These are phyloP conservation scores for Neurospora sp. DNA, from an alignment of 495 filamentous ascomycete genomes.

Conservation along the genomic window DNA sequence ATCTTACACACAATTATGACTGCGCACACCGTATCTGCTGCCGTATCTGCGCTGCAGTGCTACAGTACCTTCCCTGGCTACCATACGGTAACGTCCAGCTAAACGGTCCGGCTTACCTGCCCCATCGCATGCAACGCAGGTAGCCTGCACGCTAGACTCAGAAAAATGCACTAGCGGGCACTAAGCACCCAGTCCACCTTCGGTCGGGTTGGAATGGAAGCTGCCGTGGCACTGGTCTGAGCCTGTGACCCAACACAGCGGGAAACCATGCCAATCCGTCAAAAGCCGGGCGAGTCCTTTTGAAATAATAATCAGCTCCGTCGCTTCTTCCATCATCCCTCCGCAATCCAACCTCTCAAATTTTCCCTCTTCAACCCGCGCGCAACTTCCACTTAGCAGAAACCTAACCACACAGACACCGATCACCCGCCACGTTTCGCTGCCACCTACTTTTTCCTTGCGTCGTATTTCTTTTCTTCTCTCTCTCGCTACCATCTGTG, in stretches of 20 bases:
- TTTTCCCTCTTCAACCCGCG: background rate
- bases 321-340: conserved; percentile 3
- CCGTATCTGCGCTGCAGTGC: background rate
- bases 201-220: background rate
- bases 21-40: background rate
- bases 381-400: background rate
- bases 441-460: background rate
- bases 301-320: conserved; percentile 1
- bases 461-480: background rate
- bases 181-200: background rate
- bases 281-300: conserved; percentile 15
- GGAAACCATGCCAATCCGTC: conserved; percentile 13
- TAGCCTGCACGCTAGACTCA: background rate
- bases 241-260: conserved; percentile 19
- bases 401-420: background rate
- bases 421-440: background rate
- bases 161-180: background rate
- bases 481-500: background rate
- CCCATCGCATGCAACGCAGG: background rate
- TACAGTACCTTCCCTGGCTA: background rate
- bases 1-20: background rate
- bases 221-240: background rate
- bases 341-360: conserved; percentile 2
- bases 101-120: background rate
- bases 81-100: background rate